Base-by-base conservation (phyloP, 306 rosid species). In the Trichosanthes truncata region DNA sequence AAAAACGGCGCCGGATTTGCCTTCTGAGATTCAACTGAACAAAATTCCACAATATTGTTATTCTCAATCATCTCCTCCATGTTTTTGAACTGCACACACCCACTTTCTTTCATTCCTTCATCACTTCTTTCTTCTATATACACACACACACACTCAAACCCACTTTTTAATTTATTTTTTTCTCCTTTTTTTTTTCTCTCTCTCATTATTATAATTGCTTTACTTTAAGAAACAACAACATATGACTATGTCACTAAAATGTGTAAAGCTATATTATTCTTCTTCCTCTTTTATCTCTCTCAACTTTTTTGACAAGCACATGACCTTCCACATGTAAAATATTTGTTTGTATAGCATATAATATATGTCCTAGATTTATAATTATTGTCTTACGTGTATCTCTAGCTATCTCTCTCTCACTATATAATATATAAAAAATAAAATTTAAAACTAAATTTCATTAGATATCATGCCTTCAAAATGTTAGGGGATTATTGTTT, bases 1-100 rank as follows among this genome's bases (percentile, higher is more conserved):
- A 92, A 72, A 78, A 92, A 92, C 1, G 97, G 95, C 35, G 97
- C 92, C 13, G 94, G 94, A n/a, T 29, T 63, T 25, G 25, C 89
- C 72, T 89, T 88, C 38, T 87, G 85, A 46, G 90, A 84, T 59
- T 87, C 91, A 83, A 84, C 68, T 0, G 87, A 21, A 21, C 62
- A 84, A 81, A 84, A 84, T 81, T 81, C 74, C 82, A 84, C 82
- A 46, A 10, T 57, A 11, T 66, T 36, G 10, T 66, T 9, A 15
- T 38, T 29, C 21, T 40, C 46, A 8, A 65, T 65, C 13, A 35
- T 84, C 77, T 87, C 91, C 73, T 53, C 63, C 65, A 31, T 36
- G 36, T 7, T 26, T 12, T 45, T 4, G n/a, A n/a, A n/a, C n/a
- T n/a, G 26, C 20, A 1, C 11, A 41, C 17, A 61, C 3, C 1